Conservation (phyloP, 805 yeast genomes). For the Saccharomycopsis lassenensis region DNA sequence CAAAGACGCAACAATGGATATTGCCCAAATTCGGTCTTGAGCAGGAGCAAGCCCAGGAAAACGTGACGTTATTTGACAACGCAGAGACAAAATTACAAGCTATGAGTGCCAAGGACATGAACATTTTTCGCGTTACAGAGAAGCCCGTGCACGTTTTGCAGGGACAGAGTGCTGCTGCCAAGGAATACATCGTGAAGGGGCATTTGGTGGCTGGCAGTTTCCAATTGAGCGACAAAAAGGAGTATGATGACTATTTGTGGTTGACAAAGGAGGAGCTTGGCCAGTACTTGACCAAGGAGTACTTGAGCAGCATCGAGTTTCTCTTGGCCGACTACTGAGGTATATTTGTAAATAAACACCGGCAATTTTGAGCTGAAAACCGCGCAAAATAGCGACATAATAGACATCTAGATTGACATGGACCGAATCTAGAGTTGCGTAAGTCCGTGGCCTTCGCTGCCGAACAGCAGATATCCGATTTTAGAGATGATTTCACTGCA, state of each 20-base stretch:
- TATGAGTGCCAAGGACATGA: conserved; percentile 65
- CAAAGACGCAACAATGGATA: conserved; percentile 40
- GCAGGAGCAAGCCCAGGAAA: conserved; percentile 23
- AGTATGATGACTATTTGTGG: conserved; percentile 59
- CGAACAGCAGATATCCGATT: too few relatives aligned
- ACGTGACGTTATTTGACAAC: conserved; percentile 48
- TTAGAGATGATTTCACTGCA: too few relatives aligned
- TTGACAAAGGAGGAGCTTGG: conserved; percentile 68
- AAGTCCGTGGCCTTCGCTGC: too few relatives aligned
- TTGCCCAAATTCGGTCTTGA: conserved; percentile 58
- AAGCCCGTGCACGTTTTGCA: conserved; percentile 66
- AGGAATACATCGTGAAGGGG: conserved; percentile 73
- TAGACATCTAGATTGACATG: too few relatives aligned
- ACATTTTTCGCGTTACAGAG: conserved; percentile 85
- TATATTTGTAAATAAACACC: neutral
- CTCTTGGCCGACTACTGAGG: conserved; percentile 24
- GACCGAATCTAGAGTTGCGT: too few relatives aligned
- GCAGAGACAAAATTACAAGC: conserved; percentile 66
- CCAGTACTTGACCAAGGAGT: conserved; percentile 38
- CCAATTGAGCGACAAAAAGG: conserved; percentile 29
- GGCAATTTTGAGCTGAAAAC: too few relatives aligned
- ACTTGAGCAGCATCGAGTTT: conserved; percentile 42
- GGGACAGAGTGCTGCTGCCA: conserved; percentile 21
- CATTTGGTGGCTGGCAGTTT: conserved; percentile 83
- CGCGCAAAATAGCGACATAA: too few relatives aligned